Percentiles rank a stretch among this genome's conserved stretches.
Evolutionary conservation across 768 basidiomycete genomes (phyloP).

Genomic region (Lactifluus hygrophoroides): DNA sequence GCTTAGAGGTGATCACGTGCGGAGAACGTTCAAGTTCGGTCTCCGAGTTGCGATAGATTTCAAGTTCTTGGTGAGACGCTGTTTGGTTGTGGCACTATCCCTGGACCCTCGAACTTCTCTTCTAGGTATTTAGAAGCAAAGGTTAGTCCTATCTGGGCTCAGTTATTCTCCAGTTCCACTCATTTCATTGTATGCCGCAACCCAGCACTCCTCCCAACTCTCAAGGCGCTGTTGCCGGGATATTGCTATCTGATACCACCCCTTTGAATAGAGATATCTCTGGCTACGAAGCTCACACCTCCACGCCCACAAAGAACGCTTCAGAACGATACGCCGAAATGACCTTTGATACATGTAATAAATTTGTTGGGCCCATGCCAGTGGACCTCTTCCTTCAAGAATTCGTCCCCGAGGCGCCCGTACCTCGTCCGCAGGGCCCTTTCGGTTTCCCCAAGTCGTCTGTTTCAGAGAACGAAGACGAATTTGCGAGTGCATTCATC

Average conservation of each 20-base stretch:
- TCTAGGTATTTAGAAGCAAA: no score
- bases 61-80: no score
- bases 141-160: no score
- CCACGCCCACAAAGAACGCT: neutral
- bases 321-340: neutral
- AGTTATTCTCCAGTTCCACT: no score
- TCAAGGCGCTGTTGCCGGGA: neutral
- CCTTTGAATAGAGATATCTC: neutral
- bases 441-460: neutral
- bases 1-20: no score
- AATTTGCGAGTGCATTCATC: neutral
- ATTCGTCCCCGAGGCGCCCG: neutral
- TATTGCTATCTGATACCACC: neutral
- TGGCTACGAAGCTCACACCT: neutral
- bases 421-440: neutral
- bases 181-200: no score
- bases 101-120: no score
- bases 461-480: neutral
- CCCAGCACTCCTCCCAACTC: neutral
- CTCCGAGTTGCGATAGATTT: no score
- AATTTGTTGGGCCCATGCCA: neutral
- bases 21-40: no score
- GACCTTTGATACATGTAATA: neutral
- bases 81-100: no score
- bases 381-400: neutral